These are phyloP conservation scores for Alternaria atra DNA, from an alignment of 2,329 filamentous ascomycete genomes.

Conservation along the genomic window DNA sequence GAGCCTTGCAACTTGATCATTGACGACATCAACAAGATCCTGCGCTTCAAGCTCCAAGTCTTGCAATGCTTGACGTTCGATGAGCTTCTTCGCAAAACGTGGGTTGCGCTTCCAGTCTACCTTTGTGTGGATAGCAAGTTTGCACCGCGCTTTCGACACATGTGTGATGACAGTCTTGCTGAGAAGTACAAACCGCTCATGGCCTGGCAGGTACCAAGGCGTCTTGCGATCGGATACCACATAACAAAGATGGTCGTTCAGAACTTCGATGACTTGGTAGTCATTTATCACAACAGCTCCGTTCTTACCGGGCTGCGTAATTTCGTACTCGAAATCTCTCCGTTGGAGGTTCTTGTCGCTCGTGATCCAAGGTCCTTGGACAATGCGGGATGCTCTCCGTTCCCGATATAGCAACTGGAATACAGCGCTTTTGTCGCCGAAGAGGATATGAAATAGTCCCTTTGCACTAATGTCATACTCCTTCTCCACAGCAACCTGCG, in stretches of 20 bases:
- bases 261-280: constrained; percentile 81
- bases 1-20: constrained; percentile 78
- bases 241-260: constrained; percentile 69
- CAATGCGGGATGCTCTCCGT: constrained; percentile 61
- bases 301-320: constrained; percentile 60
- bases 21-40: constrained; percentile 77
- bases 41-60: constrained; percentile 77
- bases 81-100: constrained; percentile 56
- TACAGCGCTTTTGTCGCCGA: constrained; percentile 93
- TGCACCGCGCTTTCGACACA: constrained; percentile 89
- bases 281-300: constrained; percentile 70
- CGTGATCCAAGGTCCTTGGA: constrained; percentile 84
- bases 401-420: constrained; percentile 93
- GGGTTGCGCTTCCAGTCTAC: constrained; percentile 80
- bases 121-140: constrained; percentile 85
- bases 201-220: constrained; percentile 86
- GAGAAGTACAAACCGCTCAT: constrained; percentile 79
- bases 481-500: constrained; percentile 76
- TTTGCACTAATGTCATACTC: constrained; percentile 93
- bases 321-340: constrained; percentile 82
- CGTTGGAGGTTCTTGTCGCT: constrained; percentile 75
- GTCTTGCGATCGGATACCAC: constrained; percentile 70
- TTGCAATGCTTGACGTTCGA: constrained; percentile 73
- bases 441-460: constrained; percentile 93
- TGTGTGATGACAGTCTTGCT: constrained; percentile 96